Base-by-base conservation (phyloP, 2,329 filamentous ascomycete genomes). In the Trichoderma endophyticum region DNA sequence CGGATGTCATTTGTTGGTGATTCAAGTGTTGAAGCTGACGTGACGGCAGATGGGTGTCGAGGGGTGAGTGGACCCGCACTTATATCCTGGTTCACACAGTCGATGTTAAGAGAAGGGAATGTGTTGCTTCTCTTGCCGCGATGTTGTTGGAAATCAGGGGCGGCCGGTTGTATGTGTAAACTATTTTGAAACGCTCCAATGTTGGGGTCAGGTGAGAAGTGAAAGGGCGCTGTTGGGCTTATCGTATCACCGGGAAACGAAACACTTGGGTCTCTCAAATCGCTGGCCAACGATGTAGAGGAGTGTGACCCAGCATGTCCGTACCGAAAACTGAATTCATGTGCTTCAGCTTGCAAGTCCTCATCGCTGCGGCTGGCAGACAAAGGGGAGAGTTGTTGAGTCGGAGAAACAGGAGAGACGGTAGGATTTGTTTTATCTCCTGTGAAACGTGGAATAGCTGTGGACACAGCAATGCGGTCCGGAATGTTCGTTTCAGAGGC, bases 171-270 rank as follows among this genome's bases (percentile, higher is more conserved):
- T 78, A 72, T 78, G 5, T 80, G 80, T 9, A 83, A 76, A 43
- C 81, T 75, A 64, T 77, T 78, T 34, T 81, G 80, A 54, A 95
- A 96, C 1, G 89, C 88, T 68, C 90, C 91, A 4, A 87, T 86
- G 72, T 90, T 90, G 14, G 90, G 87, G 75, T 96, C 91, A 1
- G 94, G 92, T 0, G 92, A 93, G 79, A 96, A 94, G 70, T 84
- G 85, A 79, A 95, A 92, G 0, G 92, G 90, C 91, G 1, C 92
- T 1, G 90, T 90, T 5, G 93, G 93, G 77, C 92, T 95, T 69
- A 93, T 86, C 2, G 92, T 87, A 32, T 88, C 90, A 2, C 88
- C 89, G 0, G 93, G 93, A 77, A 94, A 93, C 0, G 91, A 90
- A 15, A 84, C 83, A 6, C 64, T 39, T 32, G 75, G 70, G 48